Evolutionary conservation across 1,284 basidiomycete genomes (phyloP).

Genomic region (Pyrrhoderma lamaoense): DNA sequence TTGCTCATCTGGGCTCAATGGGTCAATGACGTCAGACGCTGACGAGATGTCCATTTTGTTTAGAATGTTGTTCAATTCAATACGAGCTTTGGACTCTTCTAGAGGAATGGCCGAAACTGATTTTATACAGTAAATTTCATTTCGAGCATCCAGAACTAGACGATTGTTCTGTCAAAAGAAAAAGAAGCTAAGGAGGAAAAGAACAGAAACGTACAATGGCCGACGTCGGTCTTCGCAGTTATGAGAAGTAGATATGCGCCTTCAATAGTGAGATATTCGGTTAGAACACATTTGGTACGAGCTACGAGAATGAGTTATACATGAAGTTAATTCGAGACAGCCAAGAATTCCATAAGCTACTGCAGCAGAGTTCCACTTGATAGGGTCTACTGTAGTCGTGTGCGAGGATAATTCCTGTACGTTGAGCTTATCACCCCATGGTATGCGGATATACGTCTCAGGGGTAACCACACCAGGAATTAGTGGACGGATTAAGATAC

Average conservation of each 20-base stretch:
- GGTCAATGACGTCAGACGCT: neutral
- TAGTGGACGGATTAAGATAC: slow-evolving; percentile 57
- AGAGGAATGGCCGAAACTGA: slow-evolving; percentile 17
- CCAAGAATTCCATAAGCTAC: slow-evolving; percentile 69
- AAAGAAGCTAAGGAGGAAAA: neutral
- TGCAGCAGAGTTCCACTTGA: slow-evolving; percentile 33
- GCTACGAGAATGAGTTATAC: slow-evolving; percentile 30
- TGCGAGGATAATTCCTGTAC: slow-evolving; percentile 42
- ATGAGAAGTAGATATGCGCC: slow-evolving; percentile 17
- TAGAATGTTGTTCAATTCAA: slow-evolving; percentile 3
- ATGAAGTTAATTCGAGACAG: slow-evolving; percentile 58
- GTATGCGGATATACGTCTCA: slow-evolving; percentile 43
- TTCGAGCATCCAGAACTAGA: slow-evolving; percentile 13
- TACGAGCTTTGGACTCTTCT: slow-evolving; percentile 6
- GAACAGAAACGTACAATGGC: slow-evolving; percentile 10
- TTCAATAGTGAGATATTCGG: slow-evolving; percentile 5
- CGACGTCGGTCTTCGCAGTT: slow-evolving; percentile 13
- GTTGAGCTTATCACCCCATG: slow-evolving; percentile 53
- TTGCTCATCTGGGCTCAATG: neutral
- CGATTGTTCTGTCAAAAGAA: neutral
- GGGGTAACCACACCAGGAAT: slow-evolving; percentile 29
- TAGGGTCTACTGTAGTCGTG: slow-evolving; percentile 16
- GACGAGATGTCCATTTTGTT: slow-evolving; percentile 2
- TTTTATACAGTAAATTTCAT: slow-evolving; percentile 15
- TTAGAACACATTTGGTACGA: slow-evolving; percentile 8